Conservation (phyloP, 495 filamentous ascomycete genomes). For the Penicillium steckii region DNA sequence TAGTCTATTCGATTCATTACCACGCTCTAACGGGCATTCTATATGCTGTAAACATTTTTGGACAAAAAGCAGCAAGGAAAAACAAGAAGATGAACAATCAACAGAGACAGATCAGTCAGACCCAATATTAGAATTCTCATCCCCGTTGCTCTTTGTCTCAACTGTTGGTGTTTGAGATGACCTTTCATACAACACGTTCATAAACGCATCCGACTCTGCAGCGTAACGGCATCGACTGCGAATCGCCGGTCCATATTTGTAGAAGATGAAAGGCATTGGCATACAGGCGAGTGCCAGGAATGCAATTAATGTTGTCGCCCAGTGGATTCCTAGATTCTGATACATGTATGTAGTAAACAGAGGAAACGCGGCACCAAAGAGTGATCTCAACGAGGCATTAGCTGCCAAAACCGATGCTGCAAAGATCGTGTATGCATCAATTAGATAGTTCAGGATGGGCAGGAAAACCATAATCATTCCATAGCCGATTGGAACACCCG, state of each 20-base stretch:
- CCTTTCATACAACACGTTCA: neutral
- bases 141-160: no score
- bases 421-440: constrained; percentile 66
- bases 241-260: constrained; percentile 59
- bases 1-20: no score
- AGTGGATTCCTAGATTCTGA: constrained; percentile 62
- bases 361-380: constrained; percentile 69
- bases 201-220: constrained; percentile 47
- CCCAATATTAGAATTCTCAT: neutral
- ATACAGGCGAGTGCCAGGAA: constrained; percentile 30
- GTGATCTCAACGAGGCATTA: constrained; percentile 54
- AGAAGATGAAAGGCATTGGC: constrained; percentile 68
- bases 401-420: constrained; percentile 68
- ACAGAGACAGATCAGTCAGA: no score
- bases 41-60: no score
- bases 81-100: no score
- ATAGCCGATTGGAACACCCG: constrained; percentile 60
- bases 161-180: no score
- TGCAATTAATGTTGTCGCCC: constrained; percentile 53
- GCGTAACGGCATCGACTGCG: constrained; percentile 63
- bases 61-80: no score
- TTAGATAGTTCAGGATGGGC: constrained; percentile 61
- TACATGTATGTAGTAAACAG: constrained; percentile 70
- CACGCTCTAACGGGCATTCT: no score
- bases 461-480: constrained; percentile 64